Evolutionary conservation across 805 yeast genomes (phyloP), one percentile per base, ranked within the genome.

Genomic region (Hanseniaspora pseudoguilliermondii): DNA sequence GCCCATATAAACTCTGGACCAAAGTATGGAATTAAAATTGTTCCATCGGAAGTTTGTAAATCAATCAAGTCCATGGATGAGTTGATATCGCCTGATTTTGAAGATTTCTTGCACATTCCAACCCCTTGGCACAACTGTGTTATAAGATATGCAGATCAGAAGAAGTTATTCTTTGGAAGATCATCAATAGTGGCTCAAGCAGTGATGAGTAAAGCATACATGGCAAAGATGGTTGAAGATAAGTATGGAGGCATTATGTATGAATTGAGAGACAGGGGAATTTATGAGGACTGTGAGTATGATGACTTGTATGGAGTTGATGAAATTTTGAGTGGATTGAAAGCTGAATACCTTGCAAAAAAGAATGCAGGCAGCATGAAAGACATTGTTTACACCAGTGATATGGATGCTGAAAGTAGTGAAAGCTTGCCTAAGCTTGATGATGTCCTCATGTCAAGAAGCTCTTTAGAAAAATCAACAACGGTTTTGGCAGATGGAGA

Each of bases 91-190:
- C 82, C 79, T 2, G 62, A 62, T 29, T 73, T 69, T 62, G 79
- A 76, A 46, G 83, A 78, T 60, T 67, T 77, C 59, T 71, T 80
- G 57, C 84, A 80, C 64, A 79, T 80, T 57, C 84, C 84, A 50
- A 80, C 84, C 0, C 84, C 84, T 48, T 80, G 84, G 84, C 84
- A 80, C 65, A 80, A 80, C 60, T 69, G 78, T 53, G 73, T 80
- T 15, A 75, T 77, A 27, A 68, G 69, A 51, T 64, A 75, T 54
- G 71, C 70, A 48, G 74, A 72, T 35, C 65, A 65, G 38, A 63
- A 67, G 8, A 58, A 57, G 21, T 65, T 57, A 56, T 70, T 62
- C 57, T 64, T 73, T 59, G 69, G 74, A 5, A 72, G 70, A 57
- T 65, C 75, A 4, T 66, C 64, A 47, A 63, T 68, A 16, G 68